Conservation (phyloP, 2,329 filamentous ascomycete species). For the Cryphonectria japonica region DNA sequence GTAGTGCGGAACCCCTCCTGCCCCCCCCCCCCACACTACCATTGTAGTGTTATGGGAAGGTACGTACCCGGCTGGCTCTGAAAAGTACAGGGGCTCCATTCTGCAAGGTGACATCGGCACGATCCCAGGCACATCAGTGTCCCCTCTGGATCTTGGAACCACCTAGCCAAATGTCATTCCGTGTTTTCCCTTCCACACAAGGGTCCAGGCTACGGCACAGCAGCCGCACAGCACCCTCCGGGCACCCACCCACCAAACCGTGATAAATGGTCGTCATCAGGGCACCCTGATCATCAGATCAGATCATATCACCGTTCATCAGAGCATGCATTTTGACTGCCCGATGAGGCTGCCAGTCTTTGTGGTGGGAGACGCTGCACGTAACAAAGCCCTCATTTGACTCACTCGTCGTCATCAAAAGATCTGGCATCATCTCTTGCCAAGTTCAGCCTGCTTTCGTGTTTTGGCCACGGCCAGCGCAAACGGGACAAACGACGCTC, state of each 20-base stretch:
- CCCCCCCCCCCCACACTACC: background rate
- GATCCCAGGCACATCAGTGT: constrained; percentile 1
- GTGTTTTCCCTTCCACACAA: constrained; percentile 3
- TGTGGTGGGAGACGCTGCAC: background rate
- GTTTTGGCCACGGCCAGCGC: background rate
- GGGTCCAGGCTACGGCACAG: background rate
- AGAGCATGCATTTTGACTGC: background rate
- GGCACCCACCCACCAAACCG: background rate
- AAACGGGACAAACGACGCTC: background rate
- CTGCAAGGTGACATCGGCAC: background rate
- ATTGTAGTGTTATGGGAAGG: background rate
- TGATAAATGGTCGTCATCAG: background rate
- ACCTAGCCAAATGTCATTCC: background rate
- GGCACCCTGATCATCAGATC: background rate
- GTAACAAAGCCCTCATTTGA: background rate
- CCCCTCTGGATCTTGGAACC: constrained; percentile 2
- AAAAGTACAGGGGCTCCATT: background rate
- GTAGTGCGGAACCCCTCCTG: background rate
- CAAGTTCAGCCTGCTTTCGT: constrained; percentile 9
- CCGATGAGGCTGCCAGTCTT: background rate
- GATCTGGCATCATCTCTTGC: constrained; percentile 9
- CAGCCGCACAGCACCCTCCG: background rate
- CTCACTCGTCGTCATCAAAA: background rate
- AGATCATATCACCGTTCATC: background rate
- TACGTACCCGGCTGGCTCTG: background rate